Evolutionary conservation across 306 rosid genomes (phyloP).

Genomic region (Medicago arabica): DNA sequence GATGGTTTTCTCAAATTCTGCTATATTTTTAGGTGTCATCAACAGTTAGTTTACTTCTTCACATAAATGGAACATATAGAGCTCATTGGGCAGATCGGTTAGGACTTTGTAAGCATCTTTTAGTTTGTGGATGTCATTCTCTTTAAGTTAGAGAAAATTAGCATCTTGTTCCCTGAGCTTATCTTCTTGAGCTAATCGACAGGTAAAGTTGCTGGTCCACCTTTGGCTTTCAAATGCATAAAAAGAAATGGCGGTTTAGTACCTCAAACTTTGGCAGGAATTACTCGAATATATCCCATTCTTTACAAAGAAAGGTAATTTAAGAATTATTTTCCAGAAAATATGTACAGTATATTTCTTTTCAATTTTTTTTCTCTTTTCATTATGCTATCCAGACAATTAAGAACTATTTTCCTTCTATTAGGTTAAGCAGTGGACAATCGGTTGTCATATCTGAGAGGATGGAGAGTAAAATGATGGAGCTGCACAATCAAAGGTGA

Average conservation of each 20-base stretch:
- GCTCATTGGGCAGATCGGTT: conserved; percentile 82
- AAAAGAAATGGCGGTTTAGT: conserved; percentile 77
- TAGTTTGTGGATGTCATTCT: conserved; percentile 26
- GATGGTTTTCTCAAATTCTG: conserved; percentile 45
- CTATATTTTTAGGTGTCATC: conserved; percentile 64
- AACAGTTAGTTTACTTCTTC: conserved; percentile 66
- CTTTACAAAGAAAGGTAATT: conserved; percentile 85
- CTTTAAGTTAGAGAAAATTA: conserved; percentile 23
- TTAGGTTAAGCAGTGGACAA: conserved; percentile 71
- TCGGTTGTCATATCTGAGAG: conserved; percentile 85
- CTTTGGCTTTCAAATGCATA: conserved; percentile 86
- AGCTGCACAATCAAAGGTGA: conserved; percentile 78
- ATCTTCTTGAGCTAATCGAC: conserved; percentile 38
- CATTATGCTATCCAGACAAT: conserved; percentile 36
- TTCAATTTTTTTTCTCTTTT: not conserved
- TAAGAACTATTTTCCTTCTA: conserved; percentile 25
- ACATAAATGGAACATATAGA: conserved; percentile 93
- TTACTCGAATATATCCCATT: conserved; percentile 80
- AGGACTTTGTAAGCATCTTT: conserved; percentile 79
- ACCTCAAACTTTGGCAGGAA: conserved; percentile 84
- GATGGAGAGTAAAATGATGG: conserved; percentile 66
- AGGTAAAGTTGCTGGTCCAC: conserved; percentile 76
- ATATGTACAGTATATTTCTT: conserved; percentile 12
- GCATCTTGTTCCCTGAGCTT: conserved; percentile 39
- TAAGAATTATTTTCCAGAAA: conserved; percentile 34